Conservation (phyloP, 495 filamentous ascomycete species). For the Astrothelium macrocarpum region DNA sequence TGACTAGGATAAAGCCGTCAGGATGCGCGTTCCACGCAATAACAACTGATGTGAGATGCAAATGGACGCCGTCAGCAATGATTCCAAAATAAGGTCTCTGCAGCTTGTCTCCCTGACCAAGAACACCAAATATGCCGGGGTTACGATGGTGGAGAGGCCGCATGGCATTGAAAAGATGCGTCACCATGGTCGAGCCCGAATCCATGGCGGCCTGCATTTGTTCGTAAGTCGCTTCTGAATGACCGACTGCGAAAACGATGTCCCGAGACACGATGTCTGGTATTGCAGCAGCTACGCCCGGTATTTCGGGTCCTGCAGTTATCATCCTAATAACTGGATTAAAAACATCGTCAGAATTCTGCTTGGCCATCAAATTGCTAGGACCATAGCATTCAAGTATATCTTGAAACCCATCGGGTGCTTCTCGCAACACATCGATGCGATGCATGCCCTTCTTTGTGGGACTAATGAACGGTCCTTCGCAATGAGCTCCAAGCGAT, state of each 20-base stretch:
- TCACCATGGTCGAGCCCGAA: conserved; percentile 73
- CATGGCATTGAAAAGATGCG: conserved; percentile 89
- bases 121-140: conserved; percentile 70
- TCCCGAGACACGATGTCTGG: conserved; percentile 46
- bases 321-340: conserved; percentile 55
- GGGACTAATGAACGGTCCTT: conserved; percentile 72
- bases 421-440: conserved; percentile 48
- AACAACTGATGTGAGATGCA: conserved; percentile 53
- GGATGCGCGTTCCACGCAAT: conserved; percentile 55
- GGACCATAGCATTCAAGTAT: conserved; percentile 61
- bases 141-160: conserved; percentile 74
- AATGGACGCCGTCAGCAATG: conserved; percentile 58
- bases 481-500: conserved; percentile 73
- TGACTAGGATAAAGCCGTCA: conserved; percentile 55
- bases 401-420: conserved; percentile 42
- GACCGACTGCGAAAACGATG: conserved; percentile 69
- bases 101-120: conserved; percentile 42
- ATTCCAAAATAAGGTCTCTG: conserved; percentile 53
- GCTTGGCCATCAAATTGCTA: conserved; percentile 40
- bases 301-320: conserved; percentile 71
- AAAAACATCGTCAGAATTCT: neutral
- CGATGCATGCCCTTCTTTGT: conserved; percentile 67
- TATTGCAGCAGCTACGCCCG: conserved; percentile 52
- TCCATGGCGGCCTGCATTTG: conserved; percentile 54
- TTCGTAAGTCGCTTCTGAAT: conserved; percentile 71